Base-by-base conservation (phyloP, 2,329 filamentous ascomycete species). In the Sarocladium kiliense region DNA sequence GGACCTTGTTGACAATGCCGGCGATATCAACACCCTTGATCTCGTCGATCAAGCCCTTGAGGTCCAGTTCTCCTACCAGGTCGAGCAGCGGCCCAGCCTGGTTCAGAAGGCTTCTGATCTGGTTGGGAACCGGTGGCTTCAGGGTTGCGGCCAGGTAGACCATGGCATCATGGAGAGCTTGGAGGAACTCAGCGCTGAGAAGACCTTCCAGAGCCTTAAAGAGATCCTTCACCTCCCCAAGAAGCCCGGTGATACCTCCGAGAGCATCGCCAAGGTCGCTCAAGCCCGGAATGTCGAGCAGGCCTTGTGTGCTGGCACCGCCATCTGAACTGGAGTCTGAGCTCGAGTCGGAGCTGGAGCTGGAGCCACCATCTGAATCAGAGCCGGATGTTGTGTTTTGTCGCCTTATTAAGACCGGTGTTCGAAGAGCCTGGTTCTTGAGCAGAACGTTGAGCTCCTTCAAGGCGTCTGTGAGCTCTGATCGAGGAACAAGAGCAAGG, bases 381-480 rank as follows among this genome's bases (percentile, higher is more conserved):
- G 39, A 14, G 21, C 41, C 41, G 27, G 19, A 11, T n/a, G 39
- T 18, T 54, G 45, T 12, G 25, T 32, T 34, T 51, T 56, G 55
- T 19, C 55, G 49, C 34, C 23, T 53, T 21, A 53, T 19, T 23
- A 56, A 19, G 11, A 36, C 30, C 16, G 39, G 54, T 30, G 30
- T 25, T 14, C 26, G 16, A 3, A 44, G 27, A 16, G 57, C 54
- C 21, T 58, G 68, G 47, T 65, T 69, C 60, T 67, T 68, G 27
- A 76, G 70, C 19, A 76, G 63, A 6, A 61, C 61, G 39, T 70
- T 76, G 54, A 76, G 68, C 60, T 76, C 73, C 5, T 68, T 70
- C 16, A 76, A 58, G 1, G 69, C 72, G 41, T 76, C 73, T n/a
- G 73, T 74, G 54, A 76, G 70, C 55, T 76, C 73, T 45, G 71